These are phyloP conservation scores for Lachnellula arida DNA, from an alignment of 2,329 filamentous ascomycete species.

Conservation along the genomic window DNA sequence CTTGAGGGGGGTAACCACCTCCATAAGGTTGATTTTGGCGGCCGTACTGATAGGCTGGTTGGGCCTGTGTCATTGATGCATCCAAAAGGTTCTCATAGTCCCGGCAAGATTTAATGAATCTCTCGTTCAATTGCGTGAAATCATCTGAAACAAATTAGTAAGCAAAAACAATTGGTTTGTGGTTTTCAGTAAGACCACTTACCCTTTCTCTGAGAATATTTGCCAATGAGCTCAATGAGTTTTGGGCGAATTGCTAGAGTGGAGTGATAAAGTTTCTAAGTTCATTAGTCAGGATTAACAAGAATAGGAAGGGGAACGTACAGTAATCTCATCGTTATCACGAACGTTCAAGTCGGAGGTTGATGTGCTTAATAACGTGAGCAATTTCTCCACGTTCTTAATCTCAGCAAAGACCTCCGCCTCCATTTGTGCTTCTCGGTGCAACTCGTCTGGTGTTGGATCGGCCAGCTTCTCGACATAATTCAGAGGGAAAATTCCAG, in stretches of 20 bases:
- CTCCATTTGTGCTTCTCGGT: conserved; percentile 95
- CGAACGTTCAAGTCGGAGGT: conserved; percentile 74
- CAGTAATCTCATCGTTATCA: conserved; percentile 95
- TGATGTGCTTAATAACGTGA: conserved; percentile 86
- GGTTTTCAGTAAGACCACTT: conserved; percentile 14
- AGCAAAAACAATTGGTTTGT: background rate
- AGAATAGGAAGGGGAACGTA: conserved; percentile 35
- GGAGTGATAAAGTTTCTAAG: conserved; percentile 76
- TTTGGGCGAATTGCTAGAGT: conserved; percentile 93
- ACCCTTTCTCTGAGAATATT: conserved; percentile 99
- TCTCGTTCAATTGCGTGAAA: conserved; percentile 97
- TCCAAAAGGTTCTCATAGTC: conserved; percentile 97
- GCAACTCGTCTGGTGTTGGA: conserved; percentile 88
- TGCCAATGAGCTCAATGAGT: conserved; percentile 95
- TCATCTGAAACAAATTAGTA: conserved; percentile 61
- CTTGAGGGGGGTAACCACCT: conserved; percentile 32
- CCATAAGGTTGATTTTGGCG: conserved; percentile 35
- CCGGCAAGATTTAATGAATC: conserved; percentile 96
- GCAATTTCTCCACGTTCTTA: conserved; percentile 72
- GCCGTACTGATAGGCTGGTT: conserved; percentile 71
- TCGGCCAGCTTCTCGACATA: conserved; percentile 98
- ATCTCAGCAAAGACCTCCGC: conserved; percentile 72
- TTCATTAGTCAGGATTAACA: conserved; percentile 32
- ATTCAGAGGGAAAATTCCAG: conserved; percentile 96
- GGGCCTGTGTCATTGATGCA: conserved; percentile 93